Percentiles rank a stretch among this genome's conserved stretches.
Evolutionary conservation across 129 eudicot genomes (phyloP).

Genomic region (Centella asiatica): DNA sequence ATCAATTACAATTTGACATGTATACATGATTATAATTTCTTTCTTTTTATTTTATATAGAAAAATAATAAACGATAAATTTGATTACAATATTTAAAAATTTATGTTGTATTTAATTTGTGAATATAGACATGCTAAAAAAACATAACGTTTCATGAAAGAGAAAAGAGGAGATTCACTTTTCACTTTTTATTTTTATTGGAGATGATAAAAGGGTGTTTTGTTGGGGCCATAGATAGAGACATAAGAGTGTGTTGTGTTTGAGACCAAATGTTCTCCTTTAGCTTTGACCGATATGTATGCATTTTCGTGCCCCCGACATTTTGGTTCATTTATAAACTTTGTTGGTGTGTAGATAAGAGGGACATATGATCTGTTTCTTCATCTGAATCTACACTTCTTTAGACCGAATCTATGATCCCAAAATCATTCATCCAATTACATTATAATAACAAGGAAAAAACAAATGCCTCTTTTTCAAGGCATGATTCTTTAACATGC

Average conservation of each 20-base stretch:
- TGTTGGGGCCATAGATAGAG: conserved; percentile 3
- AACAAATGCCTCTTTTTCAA: no score
- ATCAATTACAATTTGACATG: no score
- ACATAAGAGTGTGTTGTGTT: not conserved
- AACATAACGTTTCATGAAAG: not conserved
- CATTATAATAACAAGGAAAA: no score
- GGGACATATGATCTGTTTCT: not conserved
- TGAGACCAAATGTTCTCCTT: conserved; percentile 12
- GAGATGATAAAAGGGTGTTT: conserved; percentile 27
- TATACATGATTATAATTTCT: no score
- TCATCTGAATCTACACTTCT: not conserved
- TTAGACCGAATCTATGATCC: not conserved
- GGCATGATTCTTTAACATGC: no score
- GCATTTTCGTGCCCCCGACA: conserved; percentile 4
- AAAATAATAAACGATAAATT: no score
- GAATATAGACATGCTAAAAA: no score
- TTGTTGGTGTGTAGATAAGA: not conserved
- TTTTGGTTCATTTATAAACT: not conserved
- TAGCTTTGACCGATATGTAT: conserved; percentile 2
- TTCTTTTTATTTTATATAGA: no score
- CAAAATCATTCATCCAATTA: not conserved
- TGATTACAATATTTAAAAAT: no score
- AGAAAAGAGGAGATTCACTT: not conserved
- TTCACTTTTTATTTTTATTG: conserved; percentile 20
- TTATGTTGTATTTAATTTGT: no score